A percentile compares a stretch with the other conserved stretches of the same genome.
These are phyloP conservation scores for Xylariaceae sp. DNA, from an alignment of 2,329 filamentous ascomycete genomes.

Conservation along the genomic window DNA sequence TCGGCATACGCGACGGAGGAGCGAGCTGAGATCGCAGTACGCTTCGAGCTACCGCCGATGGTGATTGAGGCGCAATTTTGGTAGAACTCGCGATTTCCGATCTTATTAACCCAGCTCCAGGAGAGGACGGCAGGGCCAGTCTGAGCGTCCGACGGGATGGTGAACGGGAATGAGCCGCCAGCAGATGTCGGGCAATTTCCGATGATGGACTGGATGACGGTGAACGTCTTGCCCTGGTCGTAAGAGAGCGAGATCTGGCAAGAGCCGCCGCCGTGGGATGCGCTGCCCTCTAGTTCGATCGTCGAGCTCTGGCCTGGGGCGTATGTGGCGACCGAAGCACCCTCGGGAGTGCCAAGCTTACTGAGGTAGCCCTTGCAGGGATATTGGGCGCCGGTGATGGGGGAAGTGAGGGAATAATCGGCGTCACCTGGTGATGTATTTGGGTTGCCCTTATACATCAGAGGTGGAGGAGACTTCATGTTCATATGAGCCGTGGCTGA, in stretches of 20 bases:
- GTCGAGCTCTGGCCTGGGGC: constrained; percentile 58
- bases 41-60: constrained; percentile 42
- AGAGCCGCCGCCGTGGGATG: constrained; percentile 65
- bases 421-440: constrained; percentile 41
- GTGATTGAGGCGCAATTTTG: constrained; percentile 77
- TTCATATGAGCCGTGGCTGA: constrained; percentile 53
- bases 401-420: constrained; percentile 70
- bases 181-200: constrained; percentile 37
- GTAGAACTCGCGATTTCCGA: constrained; percentile 81
- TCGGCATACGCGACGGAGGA: constrained; percentile 41
- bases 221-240: constrained; percentile 66
- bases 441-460: constrained; percentile 51
- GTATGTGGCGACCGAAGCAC: constrained; percentile 57
- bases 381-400: constrained; percentile 63
- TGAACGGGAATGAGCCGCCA: constrained; percentile 58
- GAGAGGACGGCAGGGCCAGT: constrained; percentile 58
- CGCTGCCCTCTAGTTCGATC: constrained; percentile 60
- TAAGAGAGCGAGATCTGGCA: constrained; percentile 74
- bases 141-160: constrained; percentile 61
- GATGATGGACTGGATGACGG: constrained; percentile 46
- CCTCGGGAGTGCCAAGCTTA: constrained; percentile 45
- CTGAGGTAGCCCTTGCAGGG: constrained; percentile 67
- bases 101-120: constrained; percentile 75
- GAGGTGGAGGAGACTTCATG: constrained; percentile 49
- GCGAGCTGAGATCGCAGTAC: constrained; percentile 27